Base-by-base conservation (phyloP, 106 monocot species). In the Platanthera zijinensis region DNA sequence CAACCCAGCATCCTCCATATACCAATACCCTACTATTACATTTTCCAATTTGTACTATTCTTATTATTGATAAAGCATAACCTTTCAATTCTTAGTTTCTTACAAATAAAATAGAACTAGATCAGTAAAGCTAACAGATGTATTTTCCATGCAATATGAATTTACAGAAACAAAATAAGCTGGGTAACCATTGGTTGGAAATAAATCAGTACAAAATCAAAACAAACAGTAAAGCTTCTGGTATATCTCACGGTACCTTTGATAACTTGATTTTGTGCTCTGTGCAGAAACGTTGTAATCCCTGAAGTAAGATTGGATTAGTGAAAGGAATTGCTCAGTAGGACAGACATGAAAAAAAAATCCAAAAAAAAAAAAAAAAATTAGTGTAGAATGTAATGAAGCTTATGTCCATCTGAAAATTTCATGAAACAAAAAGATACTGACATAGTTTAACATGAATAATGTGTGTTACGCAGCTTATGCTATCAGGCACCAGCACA, bases 191-290 rank as follows among this genome's bases (percentile, higher is more conserved):
- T 5, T 48, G 45, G 17, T 47, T 70, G 8, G 48, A 2, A 70
- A 70, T 17, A 70, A 17, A 46, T 14, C 14, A 70, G 15, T 48
- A 70, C 47, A 47, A 70, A 70, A 9, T 51, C 21, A 46, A 45
- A 21, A 21, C 17, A 61, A 57, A 51, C 4, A 75, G 67, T 50
- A 18, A 19, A 28, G 32, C 22, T 18, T 46, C 39, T 47, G 54
- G 50, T 6, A 57, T 13, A 28, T 15, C 10, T 48, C 18, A 25
- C 19, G 47, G 18, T 86, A 99, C 99, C 94, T 92, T 99, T 72
- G 99, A 94, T 81, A 99, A 80, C 71, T 99, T 94, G 72, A 94
- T 94, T 83, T 94, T 99, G 85, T 99, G 99, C 81, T 99, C 99
- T 46, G 92, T 94, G 76, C 99, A 99, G 78, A 92, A 99, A 4